phyloP scores from a whole-genome alignment of 176 grass and related monocot species.

The Olyra latifolia region DNA sequence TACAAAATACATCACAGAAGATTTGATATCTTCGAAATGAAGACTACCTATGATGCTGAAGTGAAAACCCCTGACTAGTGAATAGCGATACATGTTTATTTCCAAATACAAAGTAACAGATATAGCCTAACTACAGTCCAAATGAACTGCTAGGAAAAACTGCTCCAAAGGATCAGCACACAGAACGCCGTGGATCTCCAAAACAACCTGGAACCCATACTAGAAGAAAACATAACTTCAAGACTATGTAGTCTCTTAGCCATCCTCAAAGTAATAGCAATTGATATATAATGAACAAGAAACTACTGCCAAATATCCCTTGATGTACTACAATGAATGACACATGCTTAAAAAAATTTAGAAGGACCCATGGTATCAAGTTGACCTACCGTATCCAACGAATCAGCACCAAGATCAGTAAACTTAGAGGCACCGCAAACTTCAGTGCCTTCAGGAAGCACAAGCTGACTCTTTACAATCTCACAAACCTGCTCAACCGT shows the following conservation, averaged over 20 bases:
- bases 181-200: neutral
- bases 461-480: slow-evolving; percentile 66
- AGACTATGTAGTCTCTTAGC: neutral
- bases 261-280: neutral
- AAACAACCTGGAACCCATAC: neutral
- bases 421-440: slow-evolving; percentile 54
- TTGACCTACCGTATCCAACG: slow-evolving; percentile 63
- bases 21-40: neutral
- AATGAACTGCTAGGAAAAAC: neutral
- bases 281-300: neutral
- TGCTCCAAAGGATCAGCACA: neutral
- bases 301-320: neutral
- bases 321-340: neutral
- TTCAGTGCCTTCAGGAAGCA: slow-evolving; percentile 30
- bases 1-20: neutral
- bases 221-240: neutral
- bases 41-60: neutral
- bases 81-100: neutral
- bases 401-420: slow-evolving; percentile 67
- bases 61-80: neutral
- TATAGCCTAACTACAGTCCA: slow-evolving; percentile 14
- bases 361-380: neutral
- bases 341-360: neutral
- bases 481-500: slow-evolving; percentile 55
- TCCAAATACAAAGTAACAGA: neutral